A percentile compares a stretch with the other conserved stretches of the same genome.
Evolutionary conservation across 208 protist genomes (phyloP).

Genomic region (Leishmania guyanensis): DNA sequence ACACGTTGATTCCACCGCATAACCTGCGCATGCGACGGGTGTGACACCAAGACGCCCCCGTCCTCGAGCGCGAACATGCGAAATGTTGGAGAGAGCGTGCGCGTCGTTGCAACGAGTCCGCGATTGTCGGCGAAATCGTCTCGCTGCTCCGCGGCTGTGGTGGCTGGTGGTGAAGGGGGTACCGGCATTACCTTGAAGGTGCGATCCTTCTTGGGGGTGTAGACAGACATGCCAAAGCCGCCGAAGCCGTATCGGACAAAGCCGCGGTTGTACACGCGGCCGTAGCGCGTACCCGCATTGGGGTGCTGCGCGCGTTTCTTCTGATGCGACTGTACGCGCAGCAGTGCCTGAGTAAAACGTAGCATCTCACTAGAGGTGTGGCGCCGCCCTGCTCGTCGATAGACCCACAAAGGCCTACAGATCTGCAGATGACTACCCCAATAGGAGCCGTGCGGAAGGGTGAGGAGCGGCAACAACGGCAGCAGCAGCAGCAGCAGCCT

Average conservation of each 20-base stretch:
- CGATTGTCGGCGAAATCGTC: conserved; percentile 40
- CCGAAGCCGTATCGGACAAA: conserved; percentile 90
- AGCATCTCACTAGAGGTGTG: conserved; percentile 62
- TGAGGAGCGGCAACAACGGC: not conserved
- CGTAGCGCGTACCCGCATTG: conserved; percentile 84
- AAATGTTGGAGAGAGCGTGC: conserved; percentile 83
- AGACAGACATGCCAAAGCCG: conserved; percentile 91
- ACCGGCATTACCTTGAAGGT: conserved; percentile 50
- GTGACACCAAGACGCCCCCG: conserved; percentile 79
- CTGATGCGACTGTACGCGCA: conserved; percentile 85
- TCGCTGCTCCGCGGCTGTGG: conserved; percentile 7
- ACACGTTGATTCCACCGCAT: conserved; percentile 83
- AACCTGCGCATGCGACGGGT: conserved; percentile 82
- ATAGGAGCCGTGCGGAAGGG: conserved; percentile 5
- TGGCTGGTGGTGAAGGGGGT: conserved; percentile 9
- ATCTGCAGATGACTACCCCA: not conserved
- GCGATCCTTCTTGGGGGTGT: conserved; percentile 85
- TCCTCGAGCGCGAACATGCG: conserved; percentile 80
- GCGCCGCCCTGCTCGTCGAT: not conserved
- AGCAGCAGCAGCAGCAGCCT: not conserved
- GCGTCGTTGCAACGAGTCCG: conserved; percentile 62
- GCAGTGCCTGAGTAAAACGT: conserved; percentile 46
- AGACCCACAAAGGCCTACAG: not conserved
- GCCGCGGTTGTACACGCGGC: conserved; percentile 87
- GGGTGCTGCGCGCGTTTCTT: conserved; percentile 83